phyloP scores from a whole-genome alignment of 345 rosid species.

The Eucalyptus camaldulensis region DNA sequence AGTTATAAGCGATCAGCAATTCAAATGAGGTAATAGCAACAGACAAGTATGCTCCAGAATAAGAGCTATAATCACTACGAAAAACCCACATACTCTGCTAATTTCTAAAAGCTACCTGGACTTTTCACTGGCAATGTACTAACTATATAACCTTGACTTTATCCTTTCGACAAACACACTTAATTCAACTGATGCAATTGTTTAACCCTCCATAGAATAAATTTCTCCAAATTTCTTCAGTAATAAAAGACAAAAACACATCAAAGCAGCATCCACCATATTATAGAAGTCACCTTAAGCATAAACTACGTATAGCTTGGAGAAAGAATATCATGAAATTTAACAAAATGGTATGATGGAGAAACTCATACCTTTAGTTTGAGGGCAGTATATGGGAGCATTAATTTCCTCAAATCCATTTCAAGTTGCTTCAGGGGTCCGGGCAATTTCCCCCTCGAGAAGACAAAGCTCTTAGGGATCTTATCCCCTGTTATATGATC shows the following conservation, averaged over 20 bases:
- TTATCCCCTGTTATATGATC: slow-evolving; percentile 83
- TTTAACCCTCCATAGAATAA: background rate
- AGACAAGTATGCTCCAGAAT: background rate
- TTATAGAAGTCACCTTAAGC: background rate
- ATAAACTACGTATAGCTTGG: too few species aligned
- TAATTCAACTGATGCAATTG: background rate
- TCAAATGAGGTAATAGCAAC: background rate
- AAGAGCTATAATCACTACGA: background rate
- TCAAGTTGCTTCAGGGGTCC: slow-evolving; percentile 66
- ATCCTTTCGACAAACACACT: background rate
- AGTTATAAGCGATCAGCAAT: background rate
- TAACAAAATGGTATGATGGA: background rate
- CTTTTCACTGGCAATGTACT: background rate
- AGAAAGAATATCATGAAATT: background rate
- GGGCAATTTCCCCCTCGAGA: slow-evolving; percentile 84
- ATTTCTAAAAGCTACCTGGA: background rate
- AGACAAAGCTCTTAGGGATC: slow-evolving; percentile 84
- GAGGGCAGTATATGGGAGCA: slow-evolving; percentile 97
- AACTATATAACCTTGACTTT: background rate
- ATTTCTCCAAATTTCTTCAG: background rate
- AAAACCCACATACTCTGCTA: background rate
- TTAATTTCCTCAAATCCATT: slow-evolving; percentile 82
- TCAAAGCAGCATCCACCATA: background rate
- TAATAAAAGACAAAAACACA: background rate
- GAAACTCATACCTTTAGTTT: slow-evolving; percentile 43